A percentile compares a stretch with the other conserved stretches of the same genome.
Evolutionary conservation across 495 filamentous ascomycete genomes (phyloP).

Genomic region (Penicillium paradoxum): DNA sequence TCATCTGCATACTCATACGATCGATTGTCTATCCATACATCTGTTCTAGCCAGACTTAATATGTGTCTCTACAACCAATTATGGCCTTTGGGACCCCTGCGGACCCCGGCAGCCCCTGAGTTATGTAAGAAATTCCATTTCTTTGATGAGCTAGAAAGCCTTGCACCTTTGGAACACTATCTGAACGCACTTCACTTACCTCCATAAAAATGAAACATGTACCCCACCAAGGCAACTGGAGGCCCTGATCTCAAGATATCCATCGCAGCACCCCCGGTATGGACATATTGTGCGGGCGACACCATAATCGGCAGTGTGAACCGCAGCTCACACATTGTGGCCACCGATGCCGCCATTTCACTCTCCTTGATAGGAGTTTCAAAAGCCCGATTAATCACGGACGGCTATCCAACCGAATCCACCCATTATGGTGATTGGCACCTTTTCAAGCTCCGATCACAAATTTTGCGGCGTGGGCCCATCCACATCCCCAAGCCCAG

Average conservation of each 20-base stretch:
- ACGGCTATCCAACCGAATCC: neutral
- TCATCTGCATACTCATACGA: too few species aligned
- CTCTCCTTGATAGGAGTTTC: neutral
- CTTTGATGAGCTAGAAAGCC: neutral
- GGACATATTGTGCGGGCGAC: slow-evolving; percentile 1
- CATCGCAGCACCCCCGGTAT: neutral
- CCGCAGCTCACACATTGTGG: neutral
- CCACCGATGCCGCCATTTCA: neutral
- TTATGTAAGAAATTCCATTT: neutral
- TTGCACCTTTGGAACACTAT: neutral
- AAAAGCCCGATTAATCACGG: neutral
- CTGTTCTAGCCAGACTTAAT: neutral
- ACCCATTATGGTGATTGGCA: neutral
- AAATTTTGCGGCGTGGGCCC: neutral
- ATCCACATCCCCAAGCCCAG: neutral
- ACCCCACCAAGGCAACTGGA: neutral
- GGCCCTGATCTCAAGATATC: neutral
- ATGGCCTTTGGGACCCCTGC: too few species aligned
- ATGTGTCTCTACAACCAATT: neutral
- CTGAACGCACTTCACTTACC: neutral
- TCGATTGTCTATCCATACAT: too few species aligned
- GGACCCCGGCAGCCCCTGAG: neutral
- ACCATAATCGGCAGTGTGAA: slow-evolving; percentile 5
- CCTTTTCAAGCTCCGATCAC: neutral
- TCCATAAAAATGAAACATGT: neutral